Evolutionary conservation across 139 green algal genomes (phyloP), one percentile per base, ranked within the genome.

Genomic region (Picochlorum sp.): DNA sequence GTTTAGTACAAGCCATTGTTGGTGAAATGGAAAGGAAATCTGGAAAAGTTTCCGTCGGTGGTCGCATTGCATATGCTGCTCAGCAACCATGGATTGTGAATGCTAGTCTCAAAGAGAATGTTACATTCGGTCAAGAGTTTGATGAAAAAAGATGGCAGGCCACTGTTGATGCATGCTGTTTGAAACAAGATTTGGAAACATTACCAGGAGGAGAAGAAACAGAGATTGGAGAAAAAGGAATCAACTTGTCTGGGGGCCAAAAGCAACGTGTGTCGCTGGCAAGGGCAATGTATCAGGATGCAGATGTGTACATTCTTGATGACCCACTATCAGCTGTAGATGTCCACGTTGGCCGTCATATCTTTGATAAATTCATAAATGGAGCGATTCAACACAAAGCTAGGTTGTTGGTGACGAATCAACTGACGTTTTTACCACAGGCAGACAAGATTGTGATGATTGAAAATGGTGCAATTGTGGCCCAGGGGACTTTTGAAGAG

Each of bases 261-360:
- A 95, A 95, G 78, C 85, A 92, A 79, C 83, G 91, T 58, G 80
- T 97, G 20, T 85, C 84, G 24, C 83, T 97, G 37, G 91, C 91
- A 1, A 75, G 91, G n/a, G 85, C 91, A 1, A 71, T 91, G 41
- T 97, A 96, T 37, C 45, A 72, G 31, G 76, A 95, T 59, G 84
- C 89, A 20, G 88, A 96, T 59, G 74, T 96, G 44, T 84, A 88
- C 66, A 74, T 98, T n/a, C 64, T 98, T 65, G 92, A 98, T 71
- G 92, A 98, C 67, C 91, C 91, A 13, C 79, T 97, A 23, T 86
- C 70, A 11, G 92, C 92, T 0, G 91, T 97, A 61, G 91, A 97
- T 68, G 79, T 85, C 13, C 91, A 97, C 65, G 91, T 97, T 9
- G 88, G 86, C 9, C 58, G 74, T 11, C 76, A 89, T 34, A 77